Evolutionary conservation across 352 stramenopile genomes (phyloP).

Genomic region (Globisporangium okanoganense): DNA sequence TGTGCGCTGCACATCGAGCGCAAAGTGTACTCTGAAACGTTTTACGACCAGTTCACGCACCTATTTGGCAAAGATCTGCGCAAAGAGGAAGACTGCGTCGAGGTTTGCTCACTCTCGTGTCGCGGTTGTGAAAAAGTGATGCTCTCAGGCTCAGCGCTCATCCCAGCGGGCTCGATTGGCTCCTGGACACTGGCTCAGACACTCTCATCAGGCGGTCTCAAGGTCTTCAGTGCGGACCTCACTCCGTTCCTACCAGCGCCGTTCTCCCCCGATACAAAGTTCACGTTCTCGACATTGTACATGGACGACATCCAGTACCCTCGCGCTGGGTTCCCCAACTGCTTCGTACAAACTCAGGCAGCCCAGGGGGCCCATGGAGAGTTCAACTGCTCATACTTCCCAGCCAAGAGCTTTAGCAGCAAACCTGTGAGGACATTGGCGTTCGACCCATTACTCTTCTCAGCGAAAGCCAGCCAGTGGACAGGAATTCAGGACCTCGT

Average conservation of each 20-base stretch:
- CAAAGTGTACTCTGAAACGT: slow-evolving; percentile 34
- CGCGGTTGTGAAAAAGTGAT: slow-evolving; percentile 61
- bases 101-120: slow-evolving; percentile 52
- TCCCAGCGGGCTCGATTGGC: slow-evolving; percentile 24
- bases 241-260: slow-evolving; percentile 35
- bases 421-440: slow-evolving; percentile 16
- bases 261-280: slow-evolving; percentile 25
- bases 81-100: slow-evolving; percentile 72
- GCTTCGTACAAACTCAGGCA: slow-evolving; percentile 17
- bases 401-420: slow-evolving; percentile 14
- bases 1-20: slow-evolving; percentile 41
- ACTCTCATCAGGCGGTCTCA: slow-evolving; percentile 19
- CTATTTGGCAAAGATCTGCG: slow-evolving; percentile 67
- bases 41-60: slow-evolving; percentile 51
- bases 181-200: slow-evolving; percentile 45
- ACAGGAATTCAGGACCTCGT: slow-evolving; percentile 17
- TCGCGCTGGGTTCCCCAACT: slow-evolving; percentile 58
- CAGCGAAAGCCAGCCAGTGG: slow-evolving; percentile 35
- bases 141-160: slow-evolving; percentile 40
- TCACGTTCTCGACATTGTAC: slow-evolving; percentile 46
- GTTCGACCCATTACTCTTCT: slow-evolving; percentile 42
- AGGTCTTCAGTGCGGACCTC: slow-evolving; percentile 49
- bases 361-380: slow-evolving; percentile 1
- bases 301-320: slow-evolving; percentile 41
- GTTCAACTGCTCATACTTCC: slow-evolving; percentile 35